These are phyloP conservation scores for Flaveria linearis DNA, from an alignment of 129 eudicot genomes.

Conservation along the genomic window DNA sequence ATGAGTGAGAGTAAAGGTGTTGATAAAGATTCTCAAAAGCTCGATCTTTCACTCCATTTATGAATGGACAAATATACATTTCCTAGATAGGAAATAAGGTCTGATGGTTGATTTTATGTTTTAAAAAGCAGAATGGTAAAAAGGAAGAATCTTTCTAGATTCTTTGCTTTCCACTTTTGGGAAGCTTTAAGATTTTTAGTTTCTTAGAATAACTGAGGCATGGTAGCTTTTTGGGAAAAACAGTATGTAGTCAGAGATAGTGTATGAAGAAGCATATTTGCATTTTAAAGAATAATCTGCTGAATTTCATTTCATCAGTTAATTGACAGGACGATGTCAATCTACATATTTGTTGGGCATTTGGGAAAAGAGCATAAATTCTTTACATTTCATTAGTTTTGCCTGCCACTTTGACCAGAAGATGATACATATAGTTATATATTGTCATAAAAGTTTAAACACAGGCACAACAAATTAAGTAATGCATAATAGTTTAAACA, in stretches of 20 bases:
- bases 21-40: conserved; percentile 39
- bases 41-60: conserved; percentile 48
- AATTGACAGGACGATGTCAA: conserved; percentile 24
- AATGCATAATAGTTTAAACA: conserved; percentile 9
- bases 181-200: conserved; percentile 35
- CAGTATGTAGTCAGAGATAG: conserved; percentile 30
- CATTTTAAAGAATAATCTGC: conserved; percentile 31
- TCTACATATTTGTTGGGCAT: conserved; percentile 12
- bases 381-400: conserved; percentile 22
- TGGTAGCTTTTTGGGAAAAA: conserved; percentile 28
- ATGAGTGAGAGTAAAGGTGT: conserved; percentile 34
- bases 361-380: conserved; percentile 9
- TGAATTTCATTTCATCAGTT: conserved; percentile 30
- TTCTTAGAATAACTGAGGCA: conserved; percentile 32
- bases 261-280: conserved; percentile 21
- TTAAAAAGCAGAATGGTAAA: conserved; percentile 26
- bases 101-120: conserved; percentile 24
- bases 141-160: conserved; percentile 33
- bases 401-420: conserved; percentile 23
- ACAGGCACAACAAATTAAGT: conserved; percentile 17
- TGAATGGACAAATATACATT: conserved; percentile 23
- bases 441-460: neutral
- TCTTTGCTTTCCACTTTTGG: conserved; percentile 31
- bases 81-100: conserved; percentile 37
- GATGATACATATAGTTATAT: neutral